Base-by-base conservation (phyloP, 345 rosid species). In the Toxicodendron radicans region DNA sequence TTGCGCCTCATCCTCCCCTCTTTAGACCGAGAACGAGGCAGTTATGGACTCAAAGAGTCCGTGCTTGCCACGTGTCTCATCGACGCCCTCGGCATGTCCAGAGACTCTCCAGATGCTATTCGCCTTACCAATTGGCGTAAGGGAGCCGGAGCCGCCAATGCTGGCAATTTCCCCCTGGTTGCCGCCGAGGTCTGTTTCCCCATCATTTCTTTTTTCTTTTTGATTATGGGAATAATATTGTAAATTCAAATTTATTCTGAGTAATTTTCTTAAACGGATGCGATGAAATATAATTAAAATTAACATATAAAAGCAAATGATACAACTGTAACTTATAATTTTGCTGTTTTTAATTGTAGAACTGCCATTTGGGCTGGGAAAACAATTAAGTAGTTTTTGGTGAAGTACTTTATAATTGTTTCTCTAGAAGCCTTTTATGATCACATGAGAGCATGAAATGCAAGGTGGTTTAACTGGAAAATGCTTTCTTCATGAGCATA, bases 61-160 rank as follows among this genome's bases (percentile, higher is more conserved):
- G 97, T 92, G 11, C 99, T 95, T 73, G 95, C 97, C 75, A 83
- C 85, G 52, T 87, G 83, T 82, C 94, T 95, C 54, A 82, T 92
- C 76, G 97, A 95, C 53, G 94, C 97, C 10, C 95, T 92, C 71
- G 94, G 91, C 67, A 88, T 95, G 87, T 86, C 99, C 65, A 86
- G 88, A n/a, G 97, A 95, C 48, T 90, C 99, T 41, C 81, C 86
- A 2, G 97, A 95, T 69, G 97, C 97, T 17, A 61, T 89, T 58
- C 95, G 95, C 52, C 97, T 92, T 69, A 78, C 91, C 83, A 92
- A 95, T 82, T 95, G 99, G 99, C 99, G 99, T 10, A 93, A 90
- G 21, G 97, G 95, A 0, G 97, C 94, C 38, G 84, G 95, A 46
- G 97, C 92, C 13, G 83, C 83, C 59, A 90, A 89, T 76, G 97